Conservation (phyloP, 2,329 filamentous ascomycete species). For the Xenoacremonium recifei region DNA sequence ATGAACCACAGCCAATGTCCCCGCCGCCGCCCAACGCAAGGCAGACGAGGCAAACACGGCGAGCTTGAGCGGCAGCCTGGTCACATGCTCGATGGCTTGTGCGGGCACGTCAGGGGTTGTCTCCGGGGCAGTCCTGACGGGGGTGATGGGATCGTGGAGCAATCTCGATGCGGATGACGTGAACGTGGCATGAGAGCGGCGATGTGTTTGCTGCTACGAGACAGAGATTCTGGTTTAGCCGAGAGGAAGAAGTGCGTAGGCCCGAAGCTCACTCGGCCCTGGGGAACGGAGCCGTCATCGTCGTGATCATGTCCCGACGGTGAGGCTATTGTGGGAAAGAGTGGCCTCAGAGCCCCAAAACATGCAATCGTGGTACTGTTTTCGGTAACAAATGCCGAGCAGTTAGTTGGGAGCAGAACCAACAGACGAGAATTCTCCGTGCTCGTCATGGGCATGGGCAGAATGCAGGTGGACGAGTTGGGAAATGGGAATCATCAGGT, state of each 20-base stretch:
- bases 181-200: slow-evolving; percentile 10
- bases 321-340: background rate
- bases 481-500: slow-evolving; percentile 18
- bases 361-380: slow-evolving; percentile 4
- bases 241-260: background rate
- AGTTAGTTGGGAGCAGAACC: slow-evolving; percentile 12
- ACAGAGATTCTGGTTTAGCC: no score
- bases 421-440: slow-evolving; percentile 4
- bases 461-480: slow-evolving; percentile 24
- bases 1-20: no score
- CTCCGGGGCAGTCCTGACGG: slow-evolving; percentile 8
- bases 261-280: no score
- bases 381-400: slow-evolving; percentile 17
- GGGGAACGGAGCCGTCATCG: background rate
- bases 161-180: slow-evolving; percentile 15
- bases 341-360: slow-evolving; percentile 13
- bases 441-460: slow-evolving; percentile 13
- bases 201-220: slow-evolving; percentile 13
- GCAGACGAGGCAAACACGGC: slow-evolving; percentile 7
- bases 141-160: slow-evolving; percentile 23
- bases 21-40: no score
- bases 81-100: slow-evolving; percentile 25
- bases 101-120: slow-evolving; percentile 17
- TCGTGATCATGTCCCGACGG: no score
- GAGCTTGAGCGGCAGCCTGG: slow-evolving; percentile 11